A percentile compares a stretch with the other conserved stretches of the same genome.
These are phyloP conservation scores for Yueomyces sp. DNA, from an alignment of 805 yeast species.

Conservation along the genomic window DNA sequence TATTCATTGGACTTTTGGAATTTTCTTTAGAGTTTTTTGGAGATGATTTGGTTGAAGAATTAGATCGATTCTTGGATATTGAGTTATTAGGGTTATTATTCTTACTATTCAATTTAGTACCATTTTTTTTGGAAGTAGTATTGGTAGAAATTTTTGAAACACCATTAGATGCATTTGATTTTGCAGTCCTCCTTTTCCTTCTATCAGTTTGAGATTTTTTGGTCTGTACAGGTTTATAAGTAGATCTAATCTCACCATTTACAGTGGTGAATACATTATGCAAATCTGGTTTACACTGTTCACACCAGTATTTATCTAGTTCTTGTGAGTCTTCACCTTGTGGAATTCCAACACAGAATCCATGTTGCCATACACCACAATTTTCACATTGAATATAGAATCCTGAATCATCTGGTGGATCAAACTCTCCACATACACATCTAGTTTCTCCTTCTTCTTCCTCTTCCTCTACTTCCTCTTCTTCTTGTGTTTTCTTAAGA, in stretches of 20 bases:
- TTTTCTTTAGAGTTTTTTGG: background rate
- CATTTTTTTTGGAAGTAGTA: background rate
- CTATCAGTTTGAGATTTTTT: conserved; percentile 21
- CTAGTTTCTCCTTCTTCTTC: conserved; percentile 33
- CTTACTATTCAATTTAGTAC: background rate
- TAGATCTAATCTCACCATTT: conserved; percentile 13
- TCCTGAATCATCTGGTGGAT: conserved; percentile 40
- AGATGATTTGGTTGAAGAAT: background rate
- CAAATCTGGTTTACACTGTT: conserved; percentile 72
- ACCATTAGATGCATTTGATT: background rate
- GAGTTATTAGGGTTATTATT: background rate
- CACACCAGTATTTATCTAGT: conserved; percentile 88
- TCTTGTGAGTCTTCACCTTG: conserved; percentile 47
- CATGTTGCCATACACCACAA: conserved; percentile 97
- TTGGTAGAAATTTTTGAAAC: background rate
- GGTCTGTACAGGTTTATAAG: conserved; percentile 29
- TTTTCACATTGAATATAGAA: conserved; percentile 75
- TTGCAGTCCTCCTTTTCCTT: conserved; percentile 7
- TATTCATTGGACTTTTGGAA: background rate
- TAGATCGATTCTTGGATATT: background rate
- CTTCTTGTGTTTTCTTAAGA: conserved; percentile 3
- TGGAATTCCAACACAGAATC: conserved; percentile 80
- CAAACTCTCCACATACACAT: conserved; percentile 31
- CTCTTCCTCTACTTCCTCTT: conserved; percentile 21
- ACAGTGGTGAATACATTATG: conserved; percentile 32